Evolutionary conservation across 169 alveolate species (phyloP).

Genomic region (Cryptosporidium viatorum): DNA sequence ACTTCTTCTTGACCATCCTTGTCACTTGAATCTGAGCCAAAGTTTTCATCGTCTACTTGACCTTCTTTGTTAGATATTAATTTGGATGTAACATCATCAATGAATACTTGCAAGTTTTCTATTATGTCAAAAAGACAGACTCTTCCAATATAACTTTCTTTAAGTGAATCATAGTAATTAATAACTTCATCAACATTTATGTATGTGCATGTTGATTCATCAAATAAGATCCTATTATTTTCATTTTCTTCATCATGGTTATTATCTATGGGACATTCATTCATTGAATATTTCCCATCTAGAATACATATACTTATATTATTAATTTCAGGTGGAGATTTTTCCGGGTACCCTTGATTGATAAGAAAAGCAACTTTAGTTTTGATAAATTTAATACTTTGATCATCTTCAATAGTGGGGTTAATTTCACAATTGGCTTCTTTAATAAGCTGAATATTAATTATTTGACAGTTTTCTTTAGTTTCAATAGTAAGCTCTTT

Average conservation of each 20-base stretch:
- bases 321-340: conserved; percentile 21
- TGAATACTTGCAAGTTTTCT: conserved; percentile 26
- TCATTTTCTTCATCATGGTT: neutral
- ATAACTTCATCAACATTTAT: conserved; percentile 19
- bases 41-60: neutral
- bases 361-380: conserved; percentile 25
- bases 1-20: neutral
- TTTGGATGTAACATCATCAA: conserved; percentile 6
- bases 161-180: conserved; percentile 29
- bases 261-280: conserved; percentile 27
- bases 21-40: neutral
- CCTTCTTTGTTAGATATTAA: neutral
- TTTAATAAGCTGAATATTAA: conserved; percentile 33
- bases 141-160: conserved; percentile 45
- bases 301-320: conserved; percentile 4
- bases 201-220: conserved; percentile 19
- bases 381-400: conserved; percentile 16
- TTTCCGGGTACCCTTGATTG: conserved; percentile 35
- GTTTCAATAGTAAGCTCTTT: conserved; percentile 31
- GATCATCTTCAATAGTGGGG: neutral
- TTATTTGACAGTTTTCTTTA: neutral
- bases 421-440: conserved; percentile 7
- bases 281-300: conserved; percentile 30
- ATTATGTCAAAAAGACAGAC: conserved; percentile 61
- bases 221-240: neutral